phyloP scores from a whole-genome alignment of 2,329 filamentous ascomycete genomes.

The Monosporascus sp. region DNA sequence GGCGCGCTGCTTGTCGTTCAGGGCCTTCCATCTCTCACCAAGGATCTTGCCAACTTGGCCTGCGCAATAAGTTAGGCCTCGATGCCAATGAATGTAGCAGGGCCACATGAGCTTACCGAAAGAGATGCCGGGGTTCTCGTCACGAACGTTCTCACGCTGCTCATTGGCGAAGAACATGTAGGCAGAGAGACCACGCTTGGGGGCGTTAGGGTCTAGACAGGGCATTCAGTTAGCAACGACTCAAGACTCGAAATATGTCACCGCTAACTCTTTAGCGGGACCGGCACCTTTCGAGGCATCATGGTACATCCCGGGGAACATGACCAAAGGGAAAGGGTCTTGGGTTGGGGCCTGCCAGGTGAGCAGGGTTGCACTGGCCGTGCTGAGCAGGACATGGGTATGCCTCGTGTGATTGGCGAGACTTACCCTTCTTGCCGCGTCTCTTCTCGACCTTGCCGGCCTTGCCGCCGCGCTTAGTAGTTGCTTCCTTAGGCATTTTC shows the following conservation, averaged over 20 bases:
- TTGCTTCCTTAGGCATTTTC: constrained; percentile 54
- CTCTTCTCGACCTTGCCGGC: constrained; percentile 49
- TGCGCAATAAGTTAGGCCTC: constrained; percentile 28
- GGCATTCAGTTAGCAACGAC: constrained; percentile 9
- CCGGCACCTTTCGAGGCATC: background rate
- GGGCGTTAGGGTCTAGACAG: constrained; percentile 80
- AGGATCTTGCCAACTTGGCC: constrained; percentile 97
- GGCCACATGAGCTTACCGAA: constrained; percentile 64
- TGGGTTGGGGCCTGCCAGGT: background rate
- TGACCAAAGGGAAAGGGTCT: background rate
- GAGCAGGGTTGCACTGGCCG: background rate
- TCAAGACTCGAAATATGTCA: background rate
- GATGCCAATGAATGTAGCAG: background rate
- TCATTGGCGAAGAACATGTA: constrained; percentile 99
- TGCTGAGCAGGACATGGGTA: background rate
- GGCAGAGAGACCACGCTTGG: constrained; percentile 97
- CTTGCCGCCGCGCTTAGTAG: constrained; percentile 47
- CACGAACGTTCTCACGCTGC: constrained; percentile 94
- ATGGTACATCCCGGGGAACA: background rate
- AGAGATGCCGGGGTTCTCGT: constrained; percentile 95
- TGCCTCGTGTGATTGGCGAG: too few species aligned
- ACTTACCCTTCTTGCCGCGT: constrained; percentile 55
- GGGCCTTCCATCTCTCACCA: constrained; percentile 96
- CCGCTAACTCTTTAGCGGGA: background rate
- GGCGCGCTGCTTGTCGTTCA: constrained; percentile 84